These are phyloP conservation scores for Colletotrichum sp. DNA, from an alignment of 2,329 filamentous ascomycete genomes.

Conservation along the genomic window DNA sequence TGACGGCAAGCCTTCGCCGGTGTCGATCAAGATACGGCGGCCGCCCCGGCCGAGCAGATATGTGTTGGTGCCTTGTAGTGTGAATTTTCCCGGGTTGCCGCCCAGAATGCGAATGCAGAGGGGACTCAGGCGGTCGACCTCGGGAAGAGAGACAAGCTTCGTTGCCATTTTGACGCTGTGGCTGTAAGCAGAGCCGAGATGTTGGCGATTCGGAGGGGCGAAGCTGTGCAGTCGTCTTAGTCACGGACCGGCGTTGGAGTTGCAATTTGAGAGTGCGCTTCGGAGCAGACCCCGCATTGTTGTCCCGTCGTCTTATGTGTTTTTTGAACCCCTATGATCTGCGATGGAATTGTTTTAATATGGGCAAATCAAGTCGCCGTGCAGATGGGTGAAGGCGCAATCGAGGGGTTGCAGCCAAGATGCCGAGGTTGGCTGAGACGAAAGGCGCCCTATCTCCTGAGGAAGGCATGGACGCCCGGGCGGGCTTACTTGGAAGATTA, in stretches of 20 bases:
- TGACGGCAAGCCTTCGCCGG: conserved; percentile 77
- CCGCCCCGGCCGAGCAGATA: conserved; percentile 84
- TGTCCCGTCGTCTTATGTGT: neutral
- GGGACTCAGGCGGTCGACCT: conserved; percentile 79
- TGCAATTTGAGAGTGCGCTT: neutral
- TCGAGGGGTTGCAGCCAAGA: neutral
- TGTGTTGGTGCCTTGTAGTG: conserved; percentile 85
- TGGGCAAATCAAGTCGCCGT: neutral
- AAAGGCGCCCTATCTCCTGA: neutral
- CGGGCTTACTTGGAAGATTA: neutral
- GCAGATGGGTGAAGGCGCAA: neutral
- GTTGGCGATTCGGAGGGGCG: neutral
- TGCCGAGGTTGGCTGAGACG: conserved; percentile 6
- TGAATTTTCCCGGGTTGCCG: conserved; percentile 87
- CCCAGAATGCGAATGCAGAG: conserved; percentile 84
- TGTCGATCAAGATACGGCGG: conserved; percentile 83
- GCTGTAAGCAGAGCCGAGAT: neutral
- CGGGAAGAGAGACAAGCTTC: conserved; percentile 68
- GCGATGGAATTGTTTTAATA: neutral
- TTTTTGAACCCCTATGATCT: neutral
- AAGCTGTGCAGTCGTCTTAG: neutral
- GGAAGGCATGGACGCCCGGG: neutral
- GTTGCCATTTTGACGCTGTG: conserved; percentile 57
- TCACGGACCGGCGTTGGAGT: neutral
- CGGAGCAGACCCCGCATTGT: neutral